These are phyloP conservation scores for Cnidoscolus chayamansa DNA, from an alignment of 441 rosid genomes.

Conservation along the genomic window DNA sequence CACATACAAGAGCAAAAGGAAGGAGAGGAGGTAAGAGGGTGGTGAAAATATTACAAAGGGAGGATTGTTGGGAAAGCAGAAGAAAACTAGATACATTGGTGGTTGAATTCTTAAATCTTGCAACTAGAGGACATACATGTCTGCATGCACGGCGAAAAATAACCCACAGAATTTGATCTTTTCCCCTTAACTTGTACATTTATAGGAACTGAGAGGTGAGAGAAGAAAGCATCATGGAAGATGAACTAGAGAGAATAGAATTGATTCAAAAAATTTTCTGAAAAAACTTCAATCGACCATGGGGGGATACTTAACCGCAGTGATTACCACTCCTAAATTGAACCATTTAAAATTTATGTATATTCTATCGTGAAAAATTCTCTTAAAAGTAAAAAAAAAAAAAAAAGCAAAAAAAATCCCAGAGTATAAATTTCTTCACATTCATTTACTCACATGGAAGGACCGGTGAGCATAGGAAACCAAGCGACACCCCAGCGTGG, in stretches of 20 bases:
- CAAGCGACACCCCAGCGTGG: constrained; percentile 74
- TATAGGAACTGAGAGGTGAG: neutral
- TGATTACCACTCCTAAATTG: neutral
- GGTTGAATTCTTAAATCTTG: neutral
- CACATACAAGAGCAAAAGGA: neutral
- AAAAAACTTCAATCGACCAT: constrained; percentile 4
- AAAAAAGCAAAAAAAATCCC: constrained; percentile 7
- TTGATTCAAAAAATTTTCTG: neutral
- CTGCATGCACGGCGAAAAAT: neutral
- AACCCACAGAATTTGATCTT: neutral
- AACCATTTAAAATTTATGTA: neutral
- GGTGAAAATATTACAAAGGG: too few relatives aligned
- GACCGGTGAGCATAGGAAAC: constrained; percentile 66
- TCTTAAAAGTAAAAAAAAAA: neutral
- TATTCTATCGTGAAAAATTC: neutral
- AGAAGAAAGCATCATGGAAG: neutral
- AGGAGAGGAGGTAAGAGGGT: neutral
- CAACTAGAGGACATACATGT: neutral
- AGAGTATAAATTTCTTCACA: constrained; percentile 4
- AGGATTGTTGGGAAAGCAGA: neutral
- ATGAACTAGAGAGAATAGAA: neutral
- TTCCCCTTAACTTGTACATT: neutral
- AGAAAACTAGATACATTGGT: neutral
- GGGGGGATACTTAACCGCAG: neutral
- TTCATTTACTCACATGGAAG: constrained; percentile 51